These are phyloP conservation scores for Calonectria hongkongensis DNA, from an alignment of 2,329 filamentous ascomycete genomes.

Conservation along the genomic window DNA sequence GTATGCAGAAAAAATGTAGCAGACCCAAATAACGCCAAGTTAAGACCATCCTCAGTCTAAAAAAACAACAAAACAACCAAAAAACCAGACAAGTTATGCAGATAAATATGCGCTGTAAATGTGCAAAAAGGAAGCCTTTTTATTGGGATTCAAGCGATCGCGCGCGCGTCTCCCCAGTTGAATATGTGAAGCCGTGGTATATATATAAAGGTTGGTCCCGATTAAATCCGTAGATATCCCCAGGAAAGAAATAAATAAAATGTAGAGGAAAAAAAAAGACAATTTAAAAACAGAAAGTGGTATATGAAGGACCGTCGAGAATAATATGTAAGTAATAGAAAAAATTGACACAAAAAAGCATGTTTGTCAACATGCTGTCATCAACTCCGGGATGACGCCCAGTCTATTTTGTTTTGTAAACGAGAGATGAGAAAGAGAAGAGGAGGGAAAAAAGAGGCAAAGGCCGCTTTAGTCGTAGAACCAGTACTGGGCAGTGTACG, in stretches of 20 bases:
- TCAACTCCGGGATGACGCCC: constrained; percentile 45
- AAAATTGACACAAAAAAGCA: neutral
- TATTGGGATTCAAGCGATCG: constrained; percentile 26
- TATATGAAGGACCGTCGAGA: constrained; percentile 46
- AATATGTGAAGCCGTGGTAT: constrained; percentile 46
- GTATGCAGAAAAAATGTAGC: constrained; percentile 2
- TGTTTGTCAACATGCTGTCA: neutral
- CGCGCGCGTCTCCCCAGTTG: constrained; percentile 22
- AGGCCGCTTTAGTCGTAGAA: constrained; percentile 65
- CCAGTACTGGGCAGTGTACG: constrained; percentile 76
- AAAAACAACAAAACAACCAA: neutral
- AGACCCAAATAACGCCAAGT: constrained; percentile 31
- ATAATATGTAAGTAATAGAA: constrained; percentile 40
- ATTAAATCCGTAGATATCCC: constrained; percentile 41
- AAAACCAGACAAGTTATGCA: neutral
- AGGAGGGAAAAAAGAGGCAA: neutral
- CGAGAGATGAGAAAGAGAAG: constrained; percentile 34
- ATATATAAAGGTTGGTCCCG: constrained; percentile 39
- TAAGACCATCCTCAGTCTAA: constrained; percentile 26
- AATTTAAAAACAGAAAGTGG: constrained; percentile 25
- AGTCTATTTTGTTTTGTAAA: constrained; percentile 49
- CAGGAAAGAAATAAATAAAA: constrained; percentile 25
- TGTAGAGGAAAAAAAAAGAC: neutral
- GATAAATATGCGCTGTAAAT: constrained; percentile 35
- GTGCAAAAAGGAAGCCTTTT: constrained; percentile 43